Percentiles rank a stretch among this genome's conserved stretches.
Evolutionary conservation across 306 rosid species (phyloP).

Genomic region (Quercus bicolor): DNA sequence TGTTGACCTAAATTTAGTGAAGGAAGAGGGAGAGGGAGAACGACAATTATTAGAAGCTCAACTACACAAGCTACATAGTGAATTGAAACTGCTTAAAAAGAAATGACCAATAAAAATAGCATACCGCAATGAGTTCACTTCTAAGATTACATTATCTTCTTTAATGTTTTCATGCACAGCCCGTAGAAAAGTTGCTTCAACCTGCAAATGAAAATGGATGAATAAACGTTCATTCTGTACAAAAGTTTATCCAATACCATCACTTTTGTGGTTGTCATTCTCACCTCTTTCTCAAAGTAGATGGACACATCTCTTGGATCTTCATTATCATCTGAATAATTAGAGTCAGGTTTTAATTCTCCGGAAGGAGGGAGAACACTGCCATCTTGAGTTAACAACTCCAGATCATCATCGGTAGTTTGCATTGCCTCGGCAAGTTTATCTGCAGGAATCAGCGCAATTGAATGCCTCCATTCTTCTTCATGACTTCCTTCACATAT

Average conservation of each 20-base stretch:
- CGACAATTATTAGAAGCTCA: background rate
- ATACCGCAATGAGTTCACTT: conserved; percentile 85
- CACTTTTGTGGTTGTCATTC: conserved; percentile 12
- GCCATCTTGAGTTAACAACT: conserved; percentile 53
- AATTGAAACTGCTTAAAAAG: background rate
- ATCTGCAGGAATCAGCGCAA: conserved; percentile 87
- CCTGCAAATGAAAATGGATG: conserved; percentile 46
- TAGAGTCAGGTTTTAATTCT: conserved; percentile 63
- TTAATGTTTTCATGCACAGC: conserved; percentile 85
- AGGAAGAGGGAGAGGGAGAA: background rate
- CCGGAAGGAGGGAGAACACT: conserved; percentile 74
- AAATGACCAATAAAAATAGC: conserved; percentile 13
- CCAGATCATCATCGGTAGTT: conserved; percentile 63
- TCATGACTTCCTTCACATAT: conserved; percentile 79
- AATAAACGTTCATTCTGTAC: conserved; percentile 13
- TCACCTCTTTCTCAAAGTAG: conserved; percentile 84
- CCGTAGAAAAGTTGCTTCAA: conserved; percentile 90
- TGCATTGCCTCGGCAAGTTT: conserved; percentile 61
- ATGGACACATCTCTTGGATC: conserved; percentile 58
- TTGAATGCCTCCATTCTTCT: conserved; percentile 98
- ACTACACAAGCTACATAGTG: background rate
- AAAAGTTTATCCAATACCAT: background rate
- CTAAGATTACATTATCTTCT: conserved; percentile 66
- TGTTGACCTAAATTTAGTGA: background rate
- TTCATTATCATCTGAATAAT: conserved; percentile 60